Base-by-base conservation (phyloP, 345 rosid genomes). In the Euphorbia lathyris region DNA sequence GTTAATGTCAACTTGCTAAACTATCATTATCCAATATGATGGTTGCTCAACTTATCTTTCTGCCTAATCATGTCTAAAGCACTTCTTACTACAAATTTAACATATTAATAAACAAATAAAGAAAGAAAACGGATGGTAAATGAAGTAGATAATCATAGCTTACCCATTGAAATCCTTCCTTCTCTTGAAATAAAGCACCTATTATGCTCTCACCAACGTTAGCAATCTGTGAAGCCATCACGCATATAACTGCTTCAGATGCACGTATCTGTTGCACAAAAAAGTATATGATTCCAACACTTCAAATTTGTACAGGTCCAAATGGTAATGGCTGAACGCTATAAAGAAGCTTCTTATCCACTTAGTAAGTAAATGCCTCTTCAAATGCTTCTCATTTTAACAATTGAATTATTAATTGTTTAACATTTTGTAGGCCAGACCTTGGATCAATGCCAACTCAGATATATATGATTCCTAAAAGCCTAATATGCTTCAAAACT, bases 131-230 rank as follows among this genome's bases (percentile, higher is more conserved):
- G n/a, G n/a, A n/a, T n/a, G n/a, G n/a, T n/a, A 22, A 74, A 56
- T 17, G 40, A 57, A 29, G 9, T 36, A 63, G 48, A 30, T 5
- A 29, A 67, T 34, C 58, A 22, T 25, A 72, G 51, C 89, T 42
- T 84, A 95, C 96, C 98, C 99, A 92, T 74, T 72, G 68, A 68
- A 84, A 90, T 71, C 99, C 99, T 74, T 90, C 86, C 73, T 89
- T 92, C 69, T 88, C 99, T 81, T 95, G 99, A 66, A 90, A 74
- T 13, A 75, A 72, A 70, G 98, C 97, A 72, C 99, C 97, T 55
- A 95, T 92, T 68, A 89, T 74, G 84, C 98, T 95, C 81, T 95
- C 98, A 42, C 97, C 97, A 76, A 90, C 58, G 79, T 95, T 95
- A 66, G 97, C 97, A 70, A 92, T 92, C 80, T 90, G 98, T 68